Evolutionary conservation across 306 rosid genomes (phyloP).

Genomic region (Rosa chinensis): DNA sequence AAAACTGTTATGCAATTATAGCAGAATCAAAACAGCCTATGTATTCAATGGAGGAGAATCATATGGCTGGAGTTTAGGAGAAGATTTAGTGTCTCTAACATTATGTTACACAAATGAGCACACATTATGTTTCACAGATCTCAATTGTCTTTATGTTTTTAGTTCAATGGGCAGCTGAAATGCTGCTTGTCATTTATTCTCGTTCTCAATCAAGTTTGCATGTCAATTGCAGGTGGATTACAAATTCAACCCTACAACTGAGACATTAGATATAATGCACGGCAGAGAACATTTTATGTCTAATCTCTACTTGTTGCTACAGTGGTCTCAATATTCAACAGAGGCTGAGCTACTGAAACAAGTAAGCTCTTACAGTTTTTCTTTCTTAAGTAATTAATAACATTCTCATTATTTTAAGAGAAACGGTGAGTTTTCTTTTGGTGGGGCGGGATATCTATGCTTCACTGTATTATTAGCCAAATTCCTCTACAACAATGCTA

Average conservation of each 20-base stretch:
- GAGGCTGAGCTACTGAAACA: conserved; percentile 84
- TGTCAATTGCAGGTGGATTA: conserved; percentile 76
- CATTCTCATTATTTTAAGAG: neutral
- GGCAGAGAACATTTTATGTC: conserved; percentile 59
- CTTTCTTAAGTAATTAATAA: neutral
- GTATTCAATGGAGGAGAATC: no score
- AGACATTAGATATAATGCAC: conserved; percentile 49
- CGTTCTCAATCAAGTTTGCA: neutral
- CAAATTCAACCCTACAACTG: conserved; percentile 49
- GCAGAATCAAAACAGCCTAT: no score
- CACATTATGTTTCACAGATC: neutral
- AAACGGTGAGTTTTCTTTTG: neutral
- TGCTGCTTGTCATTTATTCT: neutral
- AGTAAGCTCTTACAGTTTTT: conserved; percentile 40
- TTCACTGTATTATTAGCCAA: neutral
- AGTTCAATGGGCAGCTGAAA: conserved; percentile 17
- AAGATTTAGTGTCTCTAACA: no score
- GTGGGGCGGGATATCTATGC: neutral
- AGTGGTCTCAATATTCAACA: conserved; percentile 87
- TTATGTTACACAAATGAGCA: neutral
- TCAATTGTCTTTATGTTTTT: neutral
- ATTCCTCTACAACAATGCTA: neutral
- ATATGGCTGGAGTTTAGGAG: no score
- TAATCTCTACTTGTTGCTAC: conserved; percentile 66
- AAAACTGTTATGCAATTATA: no score